These are phyloP conservation scores for Claviceps citrina DNA, from an alignment of 2,329 filamentous ascomycete genomes.

Conservation along the genomic window DNA sequence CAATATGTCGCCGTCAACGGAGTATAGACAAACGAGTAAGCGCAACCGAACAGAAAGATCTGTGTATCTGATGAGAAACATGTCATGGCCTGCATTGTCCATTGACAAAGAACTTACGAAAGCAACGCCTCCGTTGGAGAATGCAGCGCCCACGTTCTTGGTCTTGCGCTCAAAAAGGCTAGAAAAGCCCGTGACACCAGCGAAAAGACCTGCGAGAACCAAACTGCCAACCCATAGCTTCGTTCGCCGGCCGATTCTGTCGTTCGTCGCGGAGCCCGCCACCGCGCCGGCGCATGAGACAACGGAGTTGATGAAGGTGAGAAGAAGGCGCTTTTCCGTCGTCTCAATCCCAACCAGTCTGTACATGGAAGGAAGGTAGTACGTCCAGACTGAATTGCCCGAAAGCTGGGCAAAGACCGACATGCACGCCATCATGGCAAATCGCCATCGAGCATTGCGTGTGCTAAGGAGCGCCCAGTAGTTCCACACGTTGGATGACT, in stretches of 20 bases:
- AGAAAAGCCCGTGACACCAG: conserved; percentile 30
- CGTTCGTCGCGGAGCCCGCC: conserved; percentile 18
- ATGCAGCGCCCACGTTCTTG: conserved; percentile 17
- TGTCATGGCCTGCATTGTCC: no score
- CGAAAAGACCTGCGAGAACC: conserved; percentile 29
- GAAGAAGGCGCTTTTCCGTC: conserved; percentile 32
- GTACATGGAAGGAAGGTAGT: conserved; percentile 39
- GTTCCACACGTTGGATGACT: neutral
- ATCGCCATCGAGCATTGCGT: neutral
- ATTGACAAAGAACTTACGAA: conserved; percentile 19
- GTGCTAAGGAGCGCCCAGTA: neutral
- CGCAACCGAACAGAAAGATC: conserved; percentile 37
- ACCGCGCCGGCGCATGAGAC: conserved; percentile 27
- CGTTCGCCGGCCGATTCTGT: conserved; percentile 21
- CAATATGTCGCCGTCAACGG: conserved; percentile 26
- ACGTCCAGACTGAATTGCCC: conserved; percentile 33
- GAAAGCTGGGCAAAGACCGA: conserved; percentile 36
- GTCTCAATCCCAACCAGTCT: conserved; percentile 35
- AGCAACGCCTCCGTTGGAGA: conserved; percentile 30
- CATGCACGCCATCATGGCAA: neutral
- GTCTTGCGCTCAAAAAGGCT: conserved; percentile 23
- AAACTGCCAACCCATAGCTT: conserved; percentile 35
- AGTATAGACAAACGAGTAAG: conserved; percentile 36
- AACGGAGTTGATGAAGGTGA: conserved; percentile 24
- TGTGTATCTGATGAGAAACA: conserved; percentile 7